A percentile compares a stretch with the other conserved stretches of the same genome.
Conservation (phyloP, 805 yeast species). For the Candida golubevii region DNA sequence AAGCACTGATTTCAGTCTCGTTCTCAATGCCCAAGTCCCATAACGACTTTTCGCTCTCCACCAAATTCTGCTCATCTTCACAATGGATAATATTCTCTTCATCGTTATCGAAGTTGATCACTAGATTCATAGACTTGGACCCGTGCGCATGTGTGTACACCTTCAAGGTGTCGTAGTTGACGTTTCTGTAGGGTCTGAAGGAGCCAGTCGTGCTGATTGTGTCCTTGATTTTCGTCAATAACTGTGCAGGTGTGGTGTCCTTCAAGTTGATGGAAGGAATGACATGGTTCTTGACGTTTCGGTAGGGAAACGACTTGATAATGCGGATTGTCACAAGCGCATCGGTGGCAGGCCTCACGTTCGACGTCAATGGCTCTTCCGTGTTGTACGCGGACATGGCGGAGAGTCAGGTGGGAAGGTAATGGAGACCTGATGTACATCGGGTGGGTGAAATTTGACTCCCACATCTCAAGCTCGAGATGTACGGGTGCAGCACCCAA, state of each 20-base stretch:
- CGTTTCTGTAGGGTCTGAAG: slow-evolving; percentile 77
- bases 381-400: slow-evolving; percentile 5
- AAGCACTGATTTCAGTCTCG: slow-evolving; percentile 90
- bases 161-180: slow-evolving; percentile 70
- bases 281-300: slow-evolving; percentile 78
- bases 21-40: slow-evolving; percentile 53
- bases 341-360: slow-evolving; percentile 65
- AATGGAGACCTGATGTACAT: neutral
- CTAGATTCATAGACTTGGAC: slow-evolving; percentile 86
- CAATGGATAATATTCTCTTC: slow-evolving; percentile 59
- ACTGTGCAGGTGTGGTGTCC: slow-evolving; percentile 57
- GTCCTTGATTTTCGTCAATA: slow-evolving; percentile 49
- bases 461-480: neutral
- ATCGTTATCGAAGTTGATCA: slow-evolving; percentile 79
- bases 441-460: neutral
- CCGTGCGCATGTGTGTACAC: slow-evolving; percentile 94
- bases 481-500: slow-evolving; percentile 13
- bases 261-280: slow-evolving; percentile 68
- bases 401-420: neutral
- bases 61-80: slow-evolving; percentile 13
- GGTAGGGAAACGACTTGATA: slow-evolving; percentile 85
- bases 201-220: slow-evolving; percentile 55
- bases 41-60: slow-evolving; percentile 19
- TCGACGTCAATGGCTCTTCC: slow-evolving; percentile 64
- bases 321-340: slow-evolving; percentile 82